Conservation (phyloP, 2,329 filamentous ascomycete species). For the Xylaria sp. region DNA sequence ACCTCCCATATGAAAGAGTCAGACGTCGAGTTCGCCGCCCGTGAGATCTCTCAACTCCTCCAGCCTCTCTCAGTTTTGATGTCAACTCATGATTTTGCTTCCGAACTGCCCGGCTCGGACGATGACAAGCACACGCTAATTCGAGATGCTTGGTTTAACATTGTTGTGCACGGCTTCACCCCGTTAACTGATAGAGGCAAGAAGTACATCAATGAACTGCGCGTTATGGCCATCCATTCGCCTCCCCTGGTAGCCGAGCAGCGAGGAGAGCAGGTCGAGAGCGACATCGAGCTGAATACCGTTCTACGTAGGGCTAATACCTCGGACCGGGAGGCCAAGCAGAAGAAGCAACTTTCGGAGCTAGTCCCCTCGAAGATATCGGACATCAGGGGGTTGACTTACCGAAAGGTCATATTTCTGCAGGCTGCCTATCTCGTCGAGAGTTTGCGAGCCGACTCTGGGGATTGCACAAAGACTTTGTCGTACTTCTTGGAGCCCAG, state of each 20-base stretch:
- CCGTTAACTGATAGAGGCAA: conserved; percentile 73
- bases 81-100: conserved; percentile 62
- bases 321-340: conserved; percentile 73
- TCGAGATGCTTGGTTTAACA: conserved; percentile 97
- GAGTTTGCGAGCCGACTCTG: conserved; percentile 80
- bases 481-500: conserved; percentile 95
- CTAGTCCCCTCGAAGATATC: conserved; percentile 75
- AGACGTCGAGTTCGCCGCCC: conserved; percentile 80
- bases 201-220: conserved; percentile 74
- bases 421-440: conserved; percentile 90
- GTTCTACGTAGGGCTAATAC: conserved; percentile 86
- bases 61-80: conserved; percentile 86
- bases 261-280: conserved; percentile 86
- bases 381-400: conserved; percentile 81
- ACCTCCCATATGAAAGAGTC: conserved; percentile 72
- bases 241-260: conserved; percentile 86
- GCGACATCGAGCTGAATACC: conserved; percentile 95
- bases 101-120: conserved; percentile 50
- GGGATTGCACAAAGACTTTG: conserved; percentile 86
- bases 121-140: conserved; percentile 74
- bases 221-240: conserved; percentile 83
- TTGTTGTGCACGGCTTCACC: conserved; percentile 89
- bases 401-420: conserved; percentile 89
- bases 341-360: conserved; percentile 76
- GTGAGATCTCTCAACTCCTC: conserved; percentile 85